Evolutionary conservation across 441 rosid genomes (phyloP), one percentile per base, ranked within the genome.

Genomic region (Erodium moschatum): DNA sequence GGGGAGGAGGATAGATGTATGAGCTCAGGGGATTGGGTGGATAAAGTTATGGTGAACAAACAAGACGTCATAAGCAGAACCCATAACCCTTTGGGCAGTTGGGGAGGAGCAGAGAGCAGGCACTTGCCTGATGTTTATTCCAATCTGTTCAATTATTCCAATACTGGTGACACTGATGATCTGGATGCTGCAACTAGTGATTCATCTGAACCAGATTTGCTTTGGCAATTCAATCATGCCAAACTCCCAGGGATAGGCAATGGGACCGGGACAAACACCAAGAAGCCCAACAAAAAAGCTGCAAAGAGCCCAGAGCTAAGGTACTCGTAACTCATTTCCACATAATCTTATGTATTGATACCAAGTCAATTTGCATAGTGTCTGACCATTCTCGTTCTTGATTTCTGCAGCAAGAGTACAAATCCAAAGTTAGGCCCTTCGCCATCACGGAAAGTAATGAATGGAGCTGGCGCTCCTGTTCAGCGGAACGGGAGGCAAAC

Each of bases 21-120:
- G 21, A 83, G 91, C 40, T 82, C 88, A 0, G 87, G 91, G 15
- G 95, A 89, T 21, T 93, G 98, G 98, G 90, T 87, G 31, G 98
- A 93, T 61, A 93, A 93, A 76, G 96, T 91, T 40, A 91, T 93
- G 97, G 97, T 91, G 67, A 93, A 93, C 80, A 93, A 83, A 74
- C 96, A 87, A 75, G 98, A 89, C 29, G 81, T 65, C 20, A 75
- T 77, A 58, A 81, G 79, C 76, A 79, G 79, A 67, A 80, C 74
- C 66, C 86, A 81, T 66, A 85, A 79, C 69, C 70, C 96, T 74
- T 71, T 82, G 58, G 85, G 87, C 64, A 79, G 86, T 42, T 82
- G 87, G 87, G 27, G 27, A 24, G 89, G 80, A 73, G 66, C 87
- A 44, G 87, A 75, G 15, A 85, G 70, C 56, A 79, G 77, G 69